Conservation (phyloP, 2,329 filamentous ascomycete genomes). For the Beauveria pseudobassiana region DNA sequence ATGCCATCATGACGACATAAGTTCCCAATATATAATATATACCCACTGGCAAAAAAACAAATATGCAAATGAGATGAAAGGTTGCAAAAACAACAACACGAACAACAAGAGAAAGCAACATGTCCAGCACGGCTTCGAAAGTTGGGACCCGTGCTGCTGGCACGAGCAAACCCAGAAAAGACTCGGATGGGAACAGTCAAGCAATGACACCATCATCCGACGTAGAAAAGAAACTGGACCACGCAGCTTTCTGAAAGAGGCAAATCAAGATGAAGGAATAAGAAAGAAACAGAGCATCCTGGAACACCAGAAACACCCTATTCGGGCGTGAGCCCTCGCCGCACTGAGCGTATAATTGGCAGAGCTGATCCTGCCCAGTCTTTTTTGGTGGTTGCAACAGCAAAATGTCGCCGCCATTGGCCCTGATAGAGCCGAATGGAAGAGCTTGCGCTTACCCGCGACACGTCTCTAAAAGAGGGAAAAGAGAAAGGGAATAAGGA, state of each 20-base stretch:
- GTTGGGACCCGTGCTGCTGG: neutral
- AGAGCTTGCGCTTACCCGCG: conserved; percentile 3
- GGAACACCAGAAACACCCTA: neutral
- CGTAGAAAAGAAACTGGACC: neutral
- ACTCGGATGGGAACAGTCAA: neutral
- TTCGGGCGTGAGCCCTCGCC: conserved; percentile 8
- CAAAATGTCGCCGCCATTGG: conserved; percentile 1
- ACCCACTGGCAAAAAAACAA: neutral
- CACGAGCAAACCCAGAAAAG: neutral
- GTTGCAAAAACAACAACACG: neutral
- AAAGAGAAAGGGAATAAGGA: neutral
- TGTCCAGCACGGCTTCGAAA: conserved; percentile 11
- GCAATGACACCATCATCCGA: neutral
- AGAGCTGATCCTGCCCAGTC: neutral
- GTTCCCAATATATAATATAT: neutral
- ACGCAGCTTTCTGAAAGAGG: neutral
- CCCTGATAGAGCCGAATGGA: neutral
- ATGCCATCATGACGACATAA: conserved; percentile 7
- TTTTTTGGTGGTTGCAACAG: neutral
- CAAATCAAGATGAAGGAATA: neutral
- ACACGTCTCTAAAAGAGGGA: neutral
- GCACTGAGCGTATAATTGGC: conserved; percentile 2
- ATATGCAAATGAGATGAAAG: neutral
- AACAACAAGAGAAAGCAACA: neutral
- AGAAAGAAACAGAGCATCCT: neutral